phyloP scores from a whole-genome alignment of 2,329 filamentous ascomycete species.

The Paramyrothecium roridum region DNA sequence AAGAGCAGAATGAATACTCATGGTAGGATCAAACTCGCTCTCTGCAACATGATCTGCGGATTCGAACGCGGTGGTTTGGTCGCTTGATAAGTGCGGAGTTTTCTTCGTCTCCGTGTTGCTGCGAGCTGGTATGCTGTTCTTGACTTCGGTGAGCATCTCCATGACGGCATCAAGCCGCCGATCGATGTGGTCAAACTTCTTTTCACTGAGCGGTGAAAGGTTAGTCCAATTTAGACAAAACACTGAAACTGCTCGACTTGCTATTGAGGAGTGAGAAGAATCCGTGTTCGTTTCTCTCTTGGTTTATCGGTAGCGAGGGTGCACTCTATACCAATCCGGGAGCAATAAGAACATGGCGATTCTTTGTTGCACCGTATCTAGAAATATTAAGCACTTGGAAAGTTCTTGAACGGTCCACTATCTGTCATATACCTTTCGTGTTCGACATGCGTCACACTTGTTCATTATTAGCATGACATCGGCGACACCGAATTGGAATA shows the following conservation, averaged over 20 bases:
- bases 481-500: background rate
- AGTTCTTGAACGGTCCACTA: background rate
- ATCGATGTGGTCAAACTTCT: constrained; percentile 36
- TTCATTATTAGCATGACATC: background rate
- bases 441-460: background rate
- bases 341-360: background rate
- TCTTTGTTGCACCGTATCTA: background rate
- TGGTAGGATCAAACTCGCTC: constrained; percentile 25
- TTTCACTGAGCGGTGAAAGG: constrained; percentile 20
- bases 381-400: background rate
- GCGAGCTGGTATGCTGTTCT: constrained; percentile 17
- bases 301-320: background rate
- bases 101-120: too few species aligned
- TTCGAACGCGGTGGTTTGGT: too few species aligned
- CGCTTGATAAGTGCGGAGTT: too few species aligned
- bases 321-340: background rate
- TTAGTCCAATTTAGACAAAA: background rate
- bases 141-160: constrained; percentile 28
- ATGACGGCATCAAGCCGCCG: constrained; percentile 29
- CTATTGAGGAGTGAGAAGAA: background rate
- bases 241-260: background rate
- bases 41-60: constrained; percentile 11
- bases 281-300: background rate
- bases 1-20: constrained; percentile 43
- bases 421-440: background rate